These are phyloP conservation scores for Yamadazyma jaroonii DNA, from an alignment of 1,139 yeast genomes.

Conservation along the genomic window DNA sequence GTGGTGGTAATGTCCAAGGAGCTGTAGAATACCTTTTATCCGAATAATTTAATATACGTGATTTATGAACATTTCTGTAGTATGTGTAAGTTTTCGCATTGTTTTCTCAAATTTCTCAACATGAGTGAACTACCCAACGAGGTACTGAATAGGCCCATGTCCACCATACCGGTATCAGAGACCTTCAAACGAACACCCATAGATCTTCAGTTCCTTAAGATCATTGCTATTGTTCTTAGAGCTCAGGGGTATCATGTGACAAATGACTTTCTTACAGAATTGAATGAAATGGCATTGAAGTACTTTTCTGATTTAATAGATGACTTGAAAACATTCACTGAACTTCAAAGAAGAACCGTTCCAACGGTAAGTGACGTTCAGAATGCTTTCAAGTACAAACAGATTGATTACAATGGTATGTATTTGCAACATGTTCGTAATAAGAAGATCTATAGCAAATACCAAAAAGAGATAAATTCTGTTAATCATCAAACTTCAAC, in stretches of 20 bases:
- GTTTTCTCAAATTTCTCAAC: not conserved
- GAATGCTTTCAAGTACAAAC: conserved; percentile 45
- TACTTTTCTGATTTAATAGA: conserved; percentile 49
- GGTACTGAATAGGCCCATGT: not conserved
- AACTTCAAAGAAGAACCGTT: conserved; percentile 62
- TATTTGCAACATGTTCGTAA: conserved; percentile 32
- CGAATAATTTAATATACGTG: no score
- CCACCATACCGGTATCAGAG: conserved; percentile 3
- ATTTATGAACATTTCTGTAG: no score
- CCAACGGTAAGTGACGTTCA: conserved; percentile 61
- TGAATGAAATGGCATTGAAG: conserved; percentile 46
- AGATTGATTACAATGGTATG: conserved; percentile 44
- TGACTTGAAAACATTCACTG: conserved; percentile 52
- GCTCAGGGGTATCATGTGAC: conserved; percentile 36
- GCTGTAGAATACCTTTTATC: conserved; percentile 81
- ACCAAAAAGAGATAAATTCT: conserved; percentile 7
- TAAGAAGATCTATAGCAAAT: conserved; percentile 14
- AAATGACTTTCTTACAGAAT: conserved; percentile 42
- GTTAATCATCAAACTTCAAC: conserved; percentile 8
- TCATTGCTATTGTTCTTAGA: conserved; percentile 34
- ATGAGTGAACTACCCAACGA: not conserved
- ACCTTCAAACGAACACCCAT: conserved; percentile 20
- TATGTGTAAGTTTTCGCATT: no score
- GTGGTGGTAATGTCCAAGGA: conserved; percentile 97
- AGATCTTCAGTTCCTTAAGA: conserved; percentile 34